These are phyloP conservation scores for Diutina siamensis DNA, from an alignment of 1,139 yeast species.

Conservation along the genomic window DNA sequence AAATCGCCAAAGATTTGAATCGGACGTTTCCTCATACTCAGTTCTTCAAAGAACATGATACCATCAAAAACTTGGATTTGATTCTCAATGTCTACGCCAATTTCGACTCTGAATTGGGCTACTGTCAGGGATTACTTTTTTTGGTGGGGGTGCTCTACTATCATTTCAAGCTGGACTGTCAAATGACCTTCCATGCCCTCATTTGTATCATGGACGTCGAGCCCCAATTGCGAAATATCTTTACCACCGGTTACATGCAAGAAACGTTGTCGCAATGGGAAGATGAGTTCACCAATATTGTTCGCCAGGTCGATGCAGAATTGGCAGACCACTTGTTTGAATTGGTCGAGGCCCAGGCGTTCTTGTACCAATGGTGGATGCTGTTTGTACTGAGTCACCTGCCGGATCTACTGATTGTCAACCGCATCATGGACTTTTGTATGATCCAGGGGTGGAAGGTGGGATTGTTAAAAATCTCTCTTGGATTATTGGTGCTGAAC, in stretches of 20 bases:
- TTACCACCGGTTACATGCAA: conserved; percentile 42
- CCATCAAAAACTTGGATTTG: conserved; percentile 37
- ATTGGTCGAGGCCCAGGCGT: conserved; percentile 32
- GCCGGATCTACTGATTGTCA: conserved; percentile 38
- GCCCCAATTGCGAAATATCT: conserved; percentile 44
- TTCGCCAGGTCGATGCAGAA: conserved; percentile 29
- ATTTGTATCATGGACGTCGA: conserved; percentile 55
- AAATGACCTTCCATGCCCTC: conserved; percentile 43
- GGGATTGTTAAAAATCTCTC: conserved; percentile 48
- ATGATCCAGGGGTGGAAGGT: conserved; percentile 56
- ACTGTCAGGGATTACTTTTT: conserved; percentile 61
- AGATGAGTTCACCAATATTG: conserved; percentile 37
- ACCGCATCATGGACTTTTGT: conserved; percentile 44
- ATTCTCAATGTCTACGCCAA: conserved; percentile 57
- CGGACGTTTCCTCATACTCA: conserved; percentile 51
- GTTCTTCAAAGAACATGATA: conserved; percentile 36
- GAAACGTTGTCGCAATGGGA: conserved; percentile 44
- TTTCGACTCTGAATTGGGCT: conserved; percentile 59
- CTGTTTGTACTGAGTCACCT: conserved; percentile 54
- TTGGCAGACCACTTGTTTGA: conserved; percentile 33
- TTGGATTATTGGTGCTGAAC: conserved; percentile 44
- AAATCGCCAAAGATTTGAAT: conserved; percentile 50
- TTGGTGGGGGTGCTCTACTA: conserved; percentile 52
- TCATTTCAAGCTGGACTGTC: conserved; percentile 32
- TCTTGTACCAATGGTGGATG: conserved; percentile 55